Evolutionary conservation across 768 basidiomycete species (phyloP), one percentile per base, ranked within the genome.

Genomic region (Tephrocybe sp.): DNA sequence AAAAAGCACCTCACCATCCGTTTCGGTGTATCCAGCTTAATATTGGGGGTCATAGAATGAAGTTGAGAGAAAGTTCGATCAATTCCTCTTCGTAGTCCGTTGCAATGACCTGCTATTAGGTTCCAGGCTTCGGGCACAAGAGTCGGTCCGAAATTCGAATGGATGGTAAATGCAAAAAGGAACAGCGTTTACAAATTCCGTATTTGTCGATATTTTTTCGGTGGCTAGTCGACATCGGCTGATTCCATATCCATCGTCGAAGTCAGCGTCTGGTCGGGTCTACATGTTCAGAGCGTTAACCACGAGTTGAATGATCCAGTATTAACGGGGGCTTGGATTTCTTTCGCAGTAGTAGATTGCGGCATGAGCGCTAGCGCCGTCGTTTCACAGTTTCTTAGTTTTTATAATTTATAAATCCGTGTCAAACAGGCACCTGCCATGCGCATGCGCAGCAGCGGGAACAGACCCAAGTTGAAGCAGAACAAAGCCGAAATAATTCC

Each of bases 1-100:
- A 47, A 2, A 23, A 23, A 9, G 6, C 36, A n/a, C 40, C 59
- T 50, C 40, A 53, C 61, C 55, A 62, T 49, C 31, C 57, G 59
- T 48, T 38, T 54, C 6, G 61, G 61, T n/a, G 59, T 60, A 47
- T 57, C 51, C 38, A 56, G 51, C 38, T 53, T 58, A 45, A 55
- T 32, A 47, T 54, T 52, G 4, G 33, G 38, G 13, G 40, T 3
- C 57, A 58, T 58, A 5, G 11, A n/a, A 17, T 19, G n/a, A 32
- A 36, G 3, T 36, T 36, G 4, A 49, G 4, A 19, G 31, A 39
- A 33, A 39, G 30, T 45, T 43, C 50, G 23, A 38, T 39, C 9
- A 14, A 50, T 30, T 36, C 22, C 34, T 42, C 41, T 31, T 43
- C 26, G 49, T 35, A 19, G 19, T 41, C 26, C 32, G 39, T 22